Evolutionary conservation across 257 asterid genomes (phyloP).

Genomic region (Salvia miltiorrhiza): DNA sequence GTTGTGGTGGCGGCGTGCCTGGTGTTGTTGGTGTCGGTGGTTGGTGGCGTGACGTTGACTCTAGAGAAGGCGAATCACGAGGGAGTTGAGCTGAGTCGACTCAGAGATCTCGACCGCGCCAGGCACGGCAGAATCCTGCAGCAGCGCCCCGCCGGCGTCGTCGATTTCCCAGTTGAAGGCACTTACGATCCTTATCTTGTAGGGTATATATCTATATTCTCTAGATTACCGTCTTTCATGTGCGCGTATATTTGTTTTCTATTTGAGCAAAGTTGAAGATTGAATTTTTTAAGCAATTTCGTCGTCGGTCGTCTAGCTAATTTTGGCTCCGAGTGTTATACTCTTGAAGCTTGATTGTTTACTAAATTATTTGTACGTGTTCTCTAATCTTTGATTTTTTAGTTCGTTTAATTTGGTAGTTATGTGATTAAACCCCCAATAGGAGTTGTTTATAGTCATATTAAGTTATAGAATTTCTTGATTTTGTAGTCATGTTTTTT

Average conservation of each 20-base stretch:
- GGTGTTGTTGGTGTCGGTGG: conserved; percentile 30
- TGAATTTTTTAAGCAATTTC: not conserved
- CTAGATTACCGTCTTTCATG: not conserved
- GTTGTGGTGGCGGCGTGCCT: conserved; percentile 26
- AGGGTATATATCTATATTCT: conserved; percentile 49
- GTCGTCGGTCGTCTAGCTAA: not conserved
- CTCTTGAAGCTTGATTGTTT: not conserved
- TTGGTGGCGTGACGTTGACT: conserved; percentile 40
- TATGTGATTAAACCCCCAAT: not conserved
- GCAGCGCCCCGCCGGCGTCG: conserved; percentile 54
- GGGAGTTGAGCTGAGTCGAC: conserved; percentile 66
- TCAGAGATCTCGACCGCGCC: conserved; percentile 61
- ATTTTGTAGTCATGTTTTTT: conserved; percentile 6
- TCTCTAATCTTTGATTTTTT: not conserved
- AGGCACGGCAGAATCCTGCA: conserved; percentile 83
- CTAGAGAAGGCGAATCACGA: conserved; percentile 71
- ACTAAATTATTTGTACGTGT: not conserved
- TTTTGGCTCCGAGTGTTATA: not conserved
- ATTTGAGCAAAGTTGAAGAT: not conserved
- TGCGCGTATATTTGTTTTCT: not conserved
- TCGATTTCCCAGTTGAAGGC: conserved; percentile 83
- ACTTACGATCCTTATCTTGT: conserved; percentile 87
- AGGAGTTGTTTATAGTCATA: not conserved
- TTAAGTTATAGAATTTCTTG: not conserved
- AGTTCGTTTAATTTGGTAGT: not conserved